Evolutionary conservation across 805 yeast species (phyloP), one percentile per base, ranked within the genome.

Genomic region (Lachancea sp.): DNA sequence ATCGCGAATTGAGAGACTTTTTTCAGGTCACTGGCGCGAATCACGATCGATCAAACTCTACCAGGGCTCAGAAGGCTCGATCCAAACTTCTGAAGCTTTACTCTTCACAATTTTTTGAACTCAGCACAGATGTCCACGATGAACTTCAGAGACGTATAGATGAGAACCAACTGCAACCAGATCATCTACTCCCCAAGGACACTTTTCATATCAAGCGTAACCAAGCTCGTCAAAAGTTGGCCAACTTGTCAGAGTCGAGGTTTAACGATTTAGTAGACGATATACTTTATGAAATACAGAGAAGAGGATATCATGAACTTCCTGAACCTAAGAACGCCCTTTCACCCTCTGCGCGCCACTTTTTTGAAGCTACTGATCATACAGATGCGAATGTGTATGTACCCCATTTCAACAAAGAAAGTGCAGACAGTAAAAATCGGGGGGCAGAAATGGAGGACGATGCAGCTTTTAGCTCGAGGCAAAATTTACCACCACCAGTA

Each of bases 51-150:
- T 55, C 63, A 4, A 58, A 55, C 25, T 64, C 72, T 1, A 47
- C 64, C 9, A 61, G 92, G 43, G 89, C 89, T 4, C 78, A 76
- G 29, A 79, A 85, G 56, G 96, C 96, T 2, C 72, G 96, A 50
- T 87, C 83, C 48, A 88, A 90, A 62, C 71, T 90, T 36, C 71
- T 83, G 46, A 87, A 85, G 55, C 72, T 94, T 40, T 81, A 95
- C 2, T 68, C 73, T 22, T 77, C 81, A 6, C 98, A 94, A 63
- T 88, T 92, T 57, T 72, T 74, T 45, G 99, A 92, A 60, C 74
- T 92, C 43, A 78, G 94, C 49, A 88, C 96, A 2, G 99, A 92
- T 60, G 97, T 92, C 9, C 83, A 79, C 58, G 98, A 92, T 63
- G 98, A 92, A 62, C 68, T 92, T 45, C 77, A 78, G 53, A 75